Base-by-base conservation (phyloP, 1,139 yeast genomes). In the Scheffersomyces illinoinensis region DNA sequence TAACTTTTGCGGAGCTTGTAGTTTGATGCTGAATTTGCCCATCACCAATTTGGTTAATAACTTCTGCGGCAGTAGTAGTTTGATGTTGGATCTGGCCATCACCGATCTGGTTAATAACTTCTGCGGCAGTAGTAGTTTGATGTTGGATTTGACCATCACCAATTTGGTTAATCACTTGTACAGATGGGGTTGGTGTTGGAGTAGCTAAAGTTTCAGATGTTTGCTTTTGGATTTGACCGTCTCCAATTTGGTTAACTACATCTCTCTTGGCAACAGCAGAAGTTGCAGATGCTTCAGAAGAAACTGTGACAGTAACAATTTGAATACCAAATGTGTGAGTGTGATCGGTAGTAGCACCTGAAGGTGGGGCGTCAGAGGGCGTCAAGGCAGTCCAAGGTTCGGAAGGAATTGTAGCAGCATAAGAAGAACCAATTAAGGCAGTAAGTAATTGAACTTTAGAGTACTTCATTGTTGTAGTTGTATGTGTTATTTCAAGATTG, bases 321-420 rank as follows among this genome's bases (percentile, higher is more conserved):
- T 89, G 90, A 68, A 89, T 88, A 79, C 95, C 95, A 68, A 89
- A 89, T 55, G 83, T 78, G 57, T 78, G 75, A 43, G 85, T 64
- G 77, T 86, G 87, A 69, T 87, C 87, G 54, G 92, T 87, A 56
- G 81, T 62, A 62, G 88, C 91, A 68, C 88, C 89, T 49, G 85
- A 62, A 61, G 84, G 84, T 52, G 87, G 77, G 55, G 81, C 67
- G 51, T 81, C 82, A 54, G 77, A 64, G 66, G 93, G 93, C 53
- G 91, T 88, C 74, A 88, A 80, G 57, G 92, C 86, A 49, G 91
- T 79, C 86, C 91, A 87, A 68, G 93, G 89, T 66, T 86, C 89
- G 60, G 90, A 72, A 72, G 92, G 89, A 74, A 86, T 83, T 72
- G 83, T 79, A 68, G 91, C 88, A 70, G 93, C 85, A 71, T 86